Base-by-base conservation (phyloP, 2,329 filamentous ascomycete genomes). In the Mariannaea elegans region DNA sequence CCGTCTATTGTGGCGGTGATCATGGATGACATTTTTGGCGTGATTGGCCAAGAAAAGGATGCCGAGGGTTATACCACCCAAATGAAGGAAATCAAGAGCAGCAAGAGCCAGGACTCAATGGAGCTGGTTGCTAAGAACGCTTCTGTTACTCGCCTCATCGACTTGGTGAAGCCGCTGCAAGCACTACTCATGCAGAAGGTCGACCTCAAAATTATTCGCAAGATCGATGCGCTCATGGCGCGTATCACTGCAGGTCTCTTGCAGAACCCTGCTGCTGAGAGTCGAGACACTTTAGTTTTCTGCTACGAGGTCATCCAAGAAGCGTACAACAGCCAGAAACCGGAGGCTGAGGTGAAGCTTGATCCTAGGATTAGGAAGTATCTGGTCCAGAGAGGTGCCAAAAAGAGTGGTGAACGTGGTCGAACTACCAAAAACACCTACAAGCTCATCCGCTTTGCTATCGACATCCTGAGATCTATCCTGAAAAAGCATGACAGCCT, bases 41-140 rank as follows among this genome's bases (percentile, higher is more conserved):
- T 88, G 6, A 90, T 91, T 31, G 95, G 95, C 2, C 91, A 97
- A 77, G 94, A 99, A 73, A 99, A 99, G 77, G 95, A 99, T 70
- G 94, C 94, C 0, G 93, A 97, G 69, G 95, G 94, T 52, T 99
- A 99, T 74, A 90, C 90, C 56, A 97, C 89, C 73, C 91, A 94
- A 76, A 97, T 96, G 90, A 97, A 96, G 76, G 95, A 99, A 78
- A 90, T 99, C 56, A 98, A 97, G 81, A 95, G 92, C 76, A 97
- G 92, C 81, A 99, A 98, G 81, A 97, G 94, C 73, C 97, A 94
- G 71, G 96, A 99, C 73, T 97, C 95, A 0, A 96, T 98, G 89
- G 94, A 98, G 75, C 82, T 98, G 14, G 84, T 98, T 65, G 91
- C 95, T 23, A 92, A 90, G 71, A 93, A 89, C 46, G 89, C 92